Base-by-base conservation (phyloP, 768 basidiomycete species). In the Hysterangium stoloniferum region DNA sequence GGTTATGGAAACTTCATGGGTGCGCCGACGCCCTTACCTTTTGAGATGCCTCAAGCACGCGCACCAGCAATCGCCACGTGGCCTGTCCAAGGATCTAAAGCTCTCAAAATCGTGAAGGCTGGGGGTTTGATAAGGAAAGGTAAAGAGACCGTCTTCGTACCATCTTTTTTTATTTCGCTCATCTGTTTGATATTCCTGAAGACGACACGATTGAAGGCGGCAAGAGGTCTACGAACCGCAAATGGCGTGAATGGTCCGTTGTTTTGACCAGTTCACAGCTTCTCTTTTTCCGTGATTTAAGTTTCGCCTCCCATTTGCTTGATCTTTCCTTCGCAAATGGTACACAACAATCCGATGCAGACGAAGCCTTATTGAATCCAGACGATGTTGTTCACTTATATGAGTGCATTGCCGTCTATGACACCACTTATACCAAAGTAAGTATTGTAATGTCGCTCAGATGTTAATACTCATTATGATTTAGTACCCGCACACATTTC, bases 201-300 rank as follows among this genome's bases (percentile, higher is more conserved):
- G 71, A 74, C 29, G 92, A 93, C 56, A 60, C 79, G 1, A 55
- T 78, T 6, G 86, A 87, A 56, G 80, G 85, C 3, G 87, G 90
- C 11, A 88, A 77, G 66, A 90, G 82, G 58, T 71, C 82, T 1
- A 67, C 70, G 40, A 84, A 76, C 59, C 76, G 90, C 43, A 98
- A 93, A 68, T 98, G 96, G 96, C 83, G 76, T 59, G 67, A 78
- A 9, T 94, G 84, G 76, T 83, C 80, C 54, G 86, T 92, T 7
- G 73, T 94, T 44, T 71, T 99, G 50, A 93, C 92, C 3, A 84
- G 81, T 22, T 93, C 91, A 4, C 95, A 97, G 59, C 71, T 99
- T 4, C 74, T 97, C 38, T 85, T 98, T 63, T 93, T 92, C 68
- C 84, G 86, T 25, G 87, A 91, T 64, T 63, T 76, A 3, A 60